These are phyloP conservation scores for Grifola frondosa DNA, from an alignment of 1,284 basidiomycete genomes.

Conservation along the genomic window DNA sequence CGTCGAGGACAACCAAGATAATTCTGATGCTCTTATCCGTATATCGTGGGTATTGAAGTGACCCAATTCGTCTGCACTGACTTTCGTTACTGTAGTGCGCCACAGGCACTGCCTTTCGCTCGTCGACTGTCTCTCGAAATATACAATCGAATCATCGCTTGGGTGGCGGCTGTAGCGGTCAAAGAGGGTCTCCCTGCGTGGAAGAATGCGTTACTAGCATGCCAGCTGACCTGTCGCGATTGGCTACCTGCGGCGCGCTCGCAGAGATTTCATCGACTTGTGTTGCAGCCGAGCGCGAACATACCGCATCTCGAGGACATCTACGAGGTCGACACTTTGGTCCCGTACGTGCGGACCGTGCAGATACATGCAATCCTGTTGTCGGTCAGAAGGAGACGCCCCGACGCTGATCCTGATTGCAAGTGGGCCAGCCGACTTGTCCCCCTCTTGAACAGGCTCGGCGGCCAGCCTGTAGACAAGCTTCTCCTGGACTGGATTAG, in stretches of 20 bases:
- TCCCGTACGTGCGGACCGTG: slow-evolving; percentile 7
- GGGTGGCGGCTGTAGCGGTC: too few relatives aligned
- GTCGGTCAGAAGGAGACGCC: background rate
- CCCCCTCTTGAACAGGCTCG: slow-evolving; percentile 1
- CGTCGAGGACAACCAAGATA: too few relatives aligned
- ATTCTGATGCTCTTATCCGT: too few relatives aligned
- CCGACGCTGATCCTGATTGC: slow-evolving; percentile 1
- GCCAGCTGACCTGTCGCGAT: slow-evolving; percentile 2
- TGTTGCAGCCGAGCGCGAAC: background rate
- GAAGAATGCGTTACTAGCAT: background rate
- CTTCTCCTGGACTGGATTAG: slow-evolving; percentile 7
- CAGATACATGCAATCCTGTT: background rate
- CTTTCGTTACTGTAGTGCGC: slow-evolving; percentile 2
- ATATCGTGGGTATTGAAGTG: background rate
- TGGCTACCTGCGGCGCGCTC: slow-evolving; percentile 6
- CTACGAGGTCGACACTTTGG: slow-evolving; percentile 2
- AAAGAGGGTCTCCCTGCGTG: too few relatives aligned
- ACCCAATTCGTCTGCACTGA: background rate
- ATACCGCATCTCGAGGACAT: background rate
- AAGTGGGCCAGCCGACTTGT: slow-evolving; percentile 2
- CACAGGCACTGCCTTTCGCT: slow-evolving; percentile 1
- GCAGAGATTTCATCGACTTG: slow-evolving; percentile 1
- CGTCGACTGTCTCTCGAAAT: background rate
- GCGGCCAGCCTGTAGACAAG: slow-evolving; percentile 1
- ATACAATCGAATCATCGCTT: background rate